phyloP scores from a whole-genome alignment of 2,329 filamentous ascomycete species.

The Calonectria leucothoes region DNA sequence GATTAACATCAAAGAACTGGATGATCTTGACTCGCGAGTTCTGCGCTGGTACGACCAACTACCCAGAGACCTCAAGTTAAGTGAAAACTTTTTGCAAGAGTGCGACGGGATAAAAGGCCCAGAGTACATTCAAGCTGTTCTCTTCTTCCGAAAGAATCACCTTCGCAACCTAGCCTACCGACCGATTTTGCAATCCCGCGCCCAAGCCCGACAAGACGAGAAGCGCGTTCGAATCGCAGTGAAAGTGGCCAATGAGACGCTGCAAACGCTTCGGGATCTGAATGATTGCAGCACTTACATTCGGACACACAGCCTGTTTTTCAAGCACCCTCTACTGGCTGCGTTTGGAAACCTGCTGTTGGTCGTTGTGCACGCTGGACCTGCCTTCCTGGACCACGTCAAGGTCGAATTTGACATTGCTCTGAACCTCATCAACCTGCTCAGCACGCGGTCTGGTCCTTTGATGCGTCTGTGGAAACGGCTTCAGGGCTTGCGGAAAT shows the following conservation, averaged over 20 bases:
- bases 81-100: background rate
- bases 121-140: background rate
- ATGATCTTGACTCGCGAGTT: background rate
- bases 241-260: slow-evolving; percentile 5
- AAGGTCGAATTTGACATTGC: slow-evolving; percentile 10
- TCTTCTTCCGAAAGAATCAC: slow-evolving; percentile 11
- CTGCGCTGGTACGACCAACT: slow-evolving; percentile 6
- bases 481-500: slow-evolving; percentile 5
- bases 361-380: background rate
- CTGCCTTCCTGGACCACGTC: background rate
- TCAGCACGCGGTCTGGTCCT: background rate
- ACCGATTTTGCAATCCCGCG: slow-evolving; percentile 1
- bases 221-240: background rate
- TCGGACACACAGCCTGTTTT: background rate
- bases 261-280: slow-evolving; percentile 1
- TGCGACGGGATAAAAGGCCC: background rate
- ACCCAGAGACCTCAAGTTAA: background rate
- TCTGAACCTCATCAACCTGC: background rate
- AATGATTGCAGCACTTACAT: slow-evolving; percentile 2
- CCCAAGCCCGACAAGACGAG: background rate
- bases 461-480: slow-evolving; percentile 10
- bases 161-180: slow-evolving; percentile 4
- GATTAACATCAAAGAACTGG: background rate
- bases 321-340: slow-evolving; percentile 5
- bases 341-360: slow-evolving; percentile 11